Evolutionary conservation across 495 filamentous ascomycete species (phyloP), one percentile per base, ranked within the genome.

Genomic region (Barbatosphaeria neglecta): DNA sequence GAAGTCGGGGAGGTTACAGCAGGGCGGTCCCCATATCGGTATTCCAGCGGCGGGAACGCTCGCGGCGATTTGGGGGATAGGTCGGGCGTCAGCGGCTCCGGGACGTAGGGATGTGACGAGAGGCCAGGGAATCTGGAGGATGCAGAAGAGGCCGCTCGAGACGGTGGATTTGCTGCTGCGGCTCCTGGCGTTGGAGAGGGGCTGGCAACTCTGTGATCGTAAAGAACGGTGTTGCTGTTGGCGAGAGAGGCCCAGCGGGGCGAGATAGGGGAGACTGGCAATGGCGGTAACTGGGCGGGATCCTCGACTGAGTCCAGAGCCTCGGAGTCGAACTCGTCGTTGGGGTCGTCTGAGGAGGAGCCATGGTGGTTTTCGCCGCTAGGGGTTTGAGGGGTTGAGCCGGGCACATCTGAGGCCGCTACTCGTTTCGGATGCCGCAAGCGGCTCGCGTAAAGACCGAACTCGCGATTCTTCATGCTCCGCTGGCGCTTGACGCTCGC

Each of bases 231-330:
- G 13, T 44, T 23, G 44, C 41, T 53, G 41, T 49, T 60, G 9
- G 55, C 53, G 24, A 69, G 54, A 33, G 70, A 68, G 41, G 71
- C 68, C 64, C 69, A 72, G 45, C 68, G 61, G 13, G 69, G 61
- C 5, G 69, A 72, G 22, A 59, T 33, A 8, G 64, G 60, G 20
- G 39, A 37, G 19, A 43, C 17, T 2, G 48, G 43, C 13, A 50
- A 35, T 13, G 42, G 48, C 6, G 48, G 48, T 16, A 45, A 22
- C 23, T 37, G 43, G 20, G 28, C 25, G 25, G 28, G 8, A 15
- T 33, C 35, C 37, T 43, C 50, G 25, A 28, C 37, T 1, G 18
- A 41, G 39, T 41, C 39, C 7, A 15, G 22, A 16, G 39, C 20
- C 13, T 41, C 20, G 2, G 39, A 41, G 39, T 41, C 39, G 20